Conservation (phyloP, 2,329 filamentous ascomycete species). For the Monosporascus cannonballus region DNA sequence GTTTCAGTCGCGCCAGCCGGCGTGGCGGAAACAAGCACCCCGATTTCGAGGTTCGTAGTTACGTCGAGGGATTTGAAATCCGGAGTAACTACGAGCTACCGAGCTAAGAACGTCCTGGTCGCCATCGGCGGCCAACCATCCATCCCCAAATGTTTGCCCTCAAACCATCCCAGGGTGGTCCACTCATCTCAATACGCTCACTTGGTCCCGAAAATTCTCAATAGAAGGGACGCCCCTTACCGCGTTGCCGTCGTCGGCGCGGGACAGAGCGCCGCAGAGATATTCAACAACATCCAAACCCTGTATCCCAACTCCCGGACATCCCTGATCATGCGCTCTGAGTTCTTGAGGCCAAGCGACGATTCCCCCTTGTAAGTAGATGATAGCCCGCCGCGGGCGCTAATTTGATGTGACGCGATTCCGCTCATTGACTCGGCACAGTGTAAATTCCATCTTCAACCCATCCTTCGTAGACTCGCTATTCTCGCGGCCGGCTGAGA, state of each 20-base stretch:
- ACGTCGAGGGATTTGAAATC: conserved; percentile 56
- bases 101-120: conserved; percentile 59
- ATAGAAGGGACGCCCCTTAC: conserved; percentile 50
- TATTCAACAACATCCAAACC: conserved; percentile 81
- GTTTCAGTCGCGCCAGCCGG: conserved; percentile 60
- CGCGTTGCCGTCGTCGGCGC: conserved; percentile 80
- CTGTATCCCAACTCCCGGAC: conserved; percentile 79
- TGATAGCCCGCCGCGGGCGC: not conserved
- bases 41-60: conserved; percentile 62
- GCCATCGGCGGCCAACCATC: conserved; percentile 57
- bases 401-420: not conserved
- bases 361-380: conserved; percentile 84
- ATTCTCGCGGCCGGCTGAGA: conserved; percentile 58
- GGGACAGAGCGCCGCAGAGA: conserved; percentile 91
- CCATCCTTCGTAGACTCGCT: conserved; percentile 75
- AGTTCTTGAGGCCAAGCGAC: conserved; percentile 83
- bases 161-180: conserved; percentile 65
- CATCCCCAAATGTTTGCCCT: conserved; percentile 64
- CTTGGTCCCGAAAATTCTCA: conserved; percentile 53
- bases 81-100: conserved; percentile 45
- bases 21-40: conserved; percentile 34
- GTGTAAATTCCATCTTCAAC: conserved; percentile 95
- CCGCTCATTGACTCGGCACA: conserved; percentile 25
- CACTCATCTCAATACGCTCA: conserved; percentile 85
- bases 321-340: conserved; percentile 71